Evolutionary conservation across 2,329 filamentous ascomycete species (phyloP).

Genomic region (Lasiodiplodia hormozganensis): DNA sequence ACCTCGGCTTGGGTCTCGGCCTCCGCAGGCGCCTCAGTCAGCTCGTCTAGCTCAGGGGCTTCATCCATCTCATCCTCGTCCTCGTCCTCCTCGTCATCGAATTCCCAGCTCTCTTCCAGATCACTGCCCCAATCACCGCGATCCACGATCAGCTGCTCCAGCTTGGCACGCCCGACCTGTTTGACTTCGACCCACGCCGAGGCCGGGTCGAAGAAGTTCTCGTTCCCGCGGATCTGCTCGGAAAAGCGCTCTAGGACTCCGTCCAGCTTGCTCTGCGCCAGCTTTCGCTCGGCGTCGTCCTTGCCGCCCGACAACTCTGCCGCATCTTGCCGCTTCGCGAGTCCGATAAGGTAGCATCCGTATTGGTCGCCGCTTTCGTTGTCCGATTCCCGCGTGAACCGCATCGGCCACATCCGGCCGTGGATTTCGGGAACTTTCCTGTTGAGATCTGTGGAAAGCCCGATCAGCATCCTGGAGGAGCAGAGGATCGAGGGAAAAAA

Average conservation of each 20-base stretch:
- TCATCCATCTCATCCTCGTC: slow-evolving; percentile 17
- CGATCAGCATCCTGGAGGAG: not conserved
- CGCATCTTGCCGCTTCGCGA: slow-evolving; percentile 42
- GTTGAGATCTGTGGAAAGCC: slow-evolving; percentile 57
- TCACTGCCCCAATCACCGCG: slow-evolving; percentile 48
- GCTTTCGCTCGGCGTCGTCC: slow-evolving; percentile 49
- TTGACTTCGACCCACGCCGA: slow-evolving; percentile 46
- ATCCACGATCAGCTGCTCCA: slow-evolving; percentile 51
- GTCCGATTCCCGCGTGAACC: slow-evolving; percentile 52
- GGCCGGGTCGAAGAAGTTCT: slow-evolving; percentile 45
- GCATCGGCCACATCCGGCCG: slow-evolving; percentile 68
- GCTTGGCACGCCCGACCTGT: slow-evolving; percentile 43
- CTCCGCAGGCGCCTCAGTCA: not conserved
- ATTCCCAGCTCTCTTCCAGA: slow-evolving; percentile 54
- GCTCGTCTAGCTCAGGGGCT: not conserved
- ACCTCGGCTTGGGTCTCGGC: slow-evolving; percentile 28
- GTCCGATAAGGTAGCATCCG: slow-evolving; percentile 68
- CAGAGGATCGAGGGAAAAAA: not conserved
- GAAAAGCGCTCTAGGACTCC: slow-evolving; percentile 44
- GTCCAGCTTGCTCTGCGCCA: slow-evolving; percentile 53
- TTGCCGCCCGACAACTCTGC: not conserved
- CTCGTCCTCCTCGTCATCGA: slow-evolving; percentile 41
- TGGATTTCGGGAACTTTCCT: slow-evolving; percentile 59
- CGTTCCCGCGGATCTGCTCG: slow-evolving; percentile 42
- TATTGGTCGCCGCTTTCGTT: slow-evolving; percentile 57